Evolutionary conservation across 2,329 filamentous ascomycete species (phyloP).

Genomic region (Fusarium sp.): DNA sequence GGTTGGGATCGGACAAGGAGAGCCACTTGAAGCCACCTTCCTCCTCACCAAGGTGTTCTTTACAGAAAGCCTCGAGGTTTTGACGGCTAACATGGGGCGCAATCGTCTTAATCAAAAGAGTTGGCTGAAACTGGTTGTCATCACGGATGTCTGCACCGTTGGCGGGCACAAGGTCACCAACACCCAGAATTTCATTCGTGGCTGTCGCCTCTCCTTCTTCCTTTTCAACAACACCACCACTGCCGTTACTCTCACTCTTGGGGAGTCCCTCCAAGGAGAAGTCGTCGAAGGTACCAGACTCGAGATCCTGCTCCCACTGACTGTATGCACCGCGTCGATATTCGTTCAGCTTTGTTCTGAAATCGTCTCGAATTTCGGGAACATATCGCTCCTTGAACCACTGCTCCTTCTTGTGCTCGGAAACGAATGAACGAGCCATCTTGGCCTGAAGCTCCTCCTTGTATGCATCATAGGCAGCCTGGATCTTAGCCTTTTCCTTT

Average conservation of each 20-base stretch:
- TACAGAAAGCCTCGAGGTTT: conserved; percentile 94
- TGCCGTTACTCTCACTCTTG: conserved; percentile 90
- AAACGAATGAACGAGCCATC: conserved; percentile 91
- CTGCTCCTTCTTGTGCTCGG: conserved; percentile 92
- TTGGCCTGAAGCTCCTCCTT: conserved; percentile 76
- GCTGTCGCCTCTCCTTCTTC: conserved; percentile 95
- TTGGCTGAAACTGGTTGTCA: conserved; percentile 87
- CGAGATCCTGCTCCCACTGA: conserved; percentile 90
- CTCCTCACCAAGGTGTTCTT: conserved; percentile 90
- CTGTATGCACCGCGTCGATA: conserved; percentile 82
- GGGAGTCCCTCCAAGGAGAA: conserved; percentile 94
- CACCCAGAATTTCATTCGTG: conserved; percentile 90
- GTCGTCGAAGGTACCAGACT: conserved; percentile 88
- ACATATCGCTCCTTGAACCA: conserved; percentile 98
- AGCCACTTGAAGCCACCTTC: conserved; percentile 96
- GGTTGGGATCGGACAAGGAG: conserved; percentile 95
- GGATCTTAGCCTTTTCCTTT: conserved; percentile 82
- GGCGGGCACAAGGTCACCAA: conserved; percentile 88
- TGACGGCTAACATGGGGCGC: conserved; percentile 94
- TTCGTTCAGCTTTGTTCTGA: conserved; percentile 80
- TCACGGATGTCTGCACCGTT: conserved; percentile 88
- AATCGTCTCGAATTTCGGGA: conserved; percentile 79
- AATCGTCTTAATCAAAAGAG: conserved; percentile 96
- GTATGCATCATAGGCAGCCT: conserved; percentile 73
- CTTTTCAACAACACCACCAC: conserved; percentile 87